phyloP scores from a whole-genome alignment of 2,329 filamentous ascomycete species.

The Tolypocladium nubicola region DNA sequence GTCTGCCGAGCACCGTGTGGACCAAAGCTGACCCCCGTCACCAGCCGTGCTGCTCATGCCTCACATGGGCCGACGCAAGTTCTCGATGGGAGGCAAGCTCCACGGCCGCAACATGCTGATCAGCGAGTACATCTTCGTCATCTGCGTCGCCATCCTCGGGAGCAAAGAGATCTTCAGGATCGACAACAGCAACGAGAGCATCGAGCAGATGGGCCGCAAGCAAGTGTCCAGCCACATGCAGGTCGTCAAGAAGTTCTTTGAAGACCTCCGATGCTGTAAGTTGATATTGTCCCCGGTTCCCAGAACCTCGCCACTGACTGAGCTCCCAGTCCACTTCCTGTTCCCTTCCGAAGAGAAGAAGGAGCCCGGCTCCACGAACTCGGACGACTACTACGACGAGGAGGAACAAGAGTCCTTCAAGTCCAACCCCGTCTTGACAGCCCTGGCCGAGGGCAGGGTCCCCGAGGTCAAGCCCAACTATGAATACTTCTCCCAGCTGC shows the following conservation, averaged over 20 bases:
- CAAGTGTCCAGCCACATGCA: constrained; percentile 64
- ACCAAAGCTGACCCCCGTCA: constrained; percentile 9
- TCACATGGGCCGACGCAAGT: constrained; percentile 56
- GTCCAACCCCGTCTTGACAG: constrained; percentile 52
- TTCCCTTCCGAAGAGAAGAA: constrained; percentile 47
- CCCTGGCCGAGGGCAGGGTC: constrained; percentile 45
- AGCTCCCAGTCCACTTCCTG: constrained; percentile 43
- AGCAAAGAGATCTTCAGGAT: constrained; percentile 32
- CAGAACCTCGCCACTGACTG: background rate
- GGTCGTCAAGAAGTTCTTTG: constrained; percentile 57
- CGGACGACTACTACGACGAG: constrained; percentile 37
- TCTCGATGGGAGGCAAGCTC: constrained; percentile 51
- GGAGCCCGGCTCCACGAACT: constrained; percentile 50
- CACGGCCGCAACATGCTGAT: constrained; percentile 63
- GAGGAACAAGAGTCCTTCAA: constrained; percentile 46
- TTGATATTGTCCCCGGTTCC: constrained; percentile 5
- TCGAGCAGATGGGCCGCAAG: constrained; percentile 43
- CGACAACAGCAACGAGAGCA: constrained; percentile 31
- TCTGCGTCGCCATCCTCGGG: constrained; percentile 26
- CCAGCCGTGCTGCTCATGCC: constrained; percentile 55
- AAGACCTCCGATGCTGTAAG: constrained; percentile 53
- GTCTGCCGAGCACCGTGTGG: background rate
- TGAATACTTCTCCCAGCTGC: constrained; percentile 47
- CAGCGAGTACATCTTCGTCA: constrained; percentile 50
- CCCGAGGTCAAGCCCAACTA: constrained; percentile 51